Evolutionary conservation across 129 eudicot genomes (phyloP).

Genomic region (Helianthus annuus): DNA sequence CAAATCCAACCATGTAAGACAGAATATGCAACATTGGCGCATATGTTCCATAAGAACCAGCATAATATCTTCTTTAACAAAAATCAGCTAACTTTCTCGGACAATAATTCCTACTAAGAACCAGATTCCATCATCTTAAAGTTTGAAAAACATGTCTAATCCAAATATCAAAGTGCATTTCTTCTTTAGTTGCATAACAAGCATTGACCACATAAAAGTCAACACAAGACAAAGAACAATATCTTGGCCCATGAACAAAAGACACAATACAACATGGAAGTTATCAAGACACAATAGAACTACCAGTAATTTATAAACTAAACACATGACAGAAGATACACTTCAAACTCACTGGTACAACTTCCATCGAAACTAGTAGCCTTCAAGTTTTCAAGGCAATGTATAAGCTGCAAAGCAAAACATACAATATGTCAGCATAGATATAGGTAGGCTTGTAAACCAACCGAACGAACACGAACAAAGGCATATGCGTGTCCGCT

Average conservation of each 20-base stretch:
- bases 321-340: slow-evolving; percentile 32
- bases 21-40: slow-evolving; percentile 24
- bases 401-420: slow-evolving; percentile 70
- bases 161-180: slow-evolving; percentile 16
- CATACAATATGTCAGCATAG: not conserved
- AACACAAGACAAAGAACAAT: slow-evolving; percentile 23
- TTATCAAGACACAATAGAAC: slow-evolving; percentile 24
- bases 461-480: too few species aligned
- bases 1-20: slow-evolving; percentile 16
- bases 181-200: slow-evolving; percentile 19
- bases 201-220: slow-evolving; percentile 21
- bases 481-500: too few species aligned
- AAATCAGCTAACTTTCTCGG: slow-evolving; percentile 16
- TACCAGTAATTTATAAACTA: slow-evolving; percentile 32
- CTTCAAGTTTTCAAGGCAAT: slow-evolving; percentile 59
- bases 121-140: slow-evolving; percentile 30
- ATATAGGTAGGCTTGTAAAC: too few species aligned
- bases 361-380: slow-evolving; percentile 13
- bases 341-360: slow-evolving; percentile 33
- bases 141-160: slow-evolving; percentile 19
- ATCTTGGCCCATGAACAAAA: slow-evolving; percentile 22
- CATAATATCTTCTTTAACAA: slow-evolving; percentile 28
- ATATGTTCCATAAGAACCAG: slow-evolving; percentile 26
- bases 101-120: slow-evolving; percentile 25
- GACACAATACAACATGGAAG: slow-evolving; percentile 29